phyloP scores from a whole-genome alignment of 1,284 basidiomycete genomes.

The Lignosus rhinocerotis region DNA sequence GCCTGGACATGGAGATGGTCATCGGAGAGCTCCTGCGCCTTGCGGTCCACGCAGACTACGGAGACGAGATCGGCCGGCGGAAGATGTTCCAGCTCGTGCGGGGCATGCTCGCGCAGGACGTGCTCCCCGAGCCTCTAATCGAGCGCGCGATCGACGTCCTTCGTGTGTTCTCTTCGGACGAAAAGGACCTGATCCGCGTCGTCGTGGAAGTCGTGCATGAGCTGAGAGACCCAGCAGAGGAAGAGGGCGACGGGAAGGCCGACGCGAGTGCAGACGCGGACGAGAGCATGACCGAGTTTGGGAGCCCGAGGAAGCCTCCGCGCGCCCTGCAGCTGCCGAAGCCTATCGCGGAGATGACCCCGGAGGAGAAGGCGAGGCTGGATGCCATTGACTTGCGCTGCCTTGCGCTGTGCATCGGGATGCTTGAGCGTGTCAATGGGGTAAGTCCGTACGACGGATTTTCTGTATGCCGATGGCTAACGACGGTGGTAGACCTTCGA shows the following conservation, averaged over 20 bases:
- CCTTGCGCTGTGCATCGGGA: constrained; percentile 85
- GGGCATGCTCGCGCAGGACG: constrained; percentile 85
- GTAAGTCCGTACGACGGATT: constrained; percentile 42
- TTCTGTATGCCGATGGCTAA: constrained; percentile 1
- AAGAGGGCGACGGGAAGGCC: constrained; percentile 31
- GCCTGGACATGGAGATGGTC: constrained; percentile 71
- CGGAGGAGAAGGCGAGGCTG: constrained; percentile 57
- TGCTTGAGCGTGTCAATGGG: constrained; percentile 90
- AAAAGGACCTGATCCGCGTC: constrained; percentile 90
- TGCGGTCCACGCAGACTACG: constrained; percentile 86
- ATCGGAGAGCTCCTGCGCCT: constrained; percentile 83
- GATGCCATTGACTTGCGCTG: constrained; percentile 83
- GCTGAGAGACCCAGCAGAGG: constrained; percentile 65
- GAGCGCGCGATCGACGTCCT: constrained; percentile 87
- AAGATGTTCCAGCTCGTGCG: constrained; percentile 90
- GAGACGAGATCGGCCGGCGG: constrained; percentile 91
- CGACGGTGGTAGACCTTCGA: constrained; percentile 68
- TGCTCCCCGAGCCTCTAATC: constrained; percentile 79
- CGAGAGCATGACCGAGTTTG: constrained; percentile 38
- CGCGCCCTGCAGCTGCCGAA: constrained; percentile 38
- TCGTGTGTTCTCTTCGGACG: constrained; percentile 79
- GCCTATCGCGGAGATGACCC: constrained; percentile 48
- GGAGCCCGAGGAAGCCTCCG: constrained; percentile 33
- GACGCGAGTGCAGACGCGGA: constrained; percentile 18
- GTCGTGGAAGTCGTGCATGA: constrained; percentile 94